Base-by-base conservation (phyloP, 176 grass and related monocot species). In the Canna indica region DNA sequence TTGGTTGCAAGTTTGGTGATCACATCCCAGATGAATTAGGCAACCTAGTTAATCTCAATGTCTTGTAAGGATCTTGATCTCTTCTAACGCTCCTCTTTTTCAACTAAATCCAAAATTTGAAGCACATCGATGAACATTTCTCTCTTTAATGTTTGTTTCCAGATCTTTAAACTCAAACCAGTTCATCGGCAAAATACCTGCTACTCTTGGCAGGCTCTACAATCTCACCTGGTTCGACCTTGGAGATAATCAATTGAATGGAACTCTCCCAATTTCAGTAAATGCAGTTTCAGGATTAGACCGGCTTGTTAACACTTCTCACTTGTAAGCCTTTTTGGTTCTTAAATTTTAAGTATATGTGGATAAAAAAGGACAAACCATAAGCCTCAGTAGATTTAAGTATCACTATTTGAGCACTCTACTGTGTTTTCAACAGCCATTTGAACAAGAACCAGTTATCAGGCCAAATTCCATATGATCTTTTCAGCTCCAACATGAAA, bases 201-300 rank as follows among this genome's bases (percentile, higher is more conserved):
- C 86, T 68, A 84, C 89, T 6, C 38, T 99, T 8, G 95, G 95
- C 35, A 90, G 79, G 26, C 95, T 99, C 59, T 85, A 77, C 54
- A 93, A 81, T 24, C 84, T 99, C 79, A 90, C 85, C 45, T 99
- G 86, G 95, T 80, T 99, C 29, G 95, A 99, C 60, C 67, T 99
- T 1, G 76, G 90, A 5, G 82, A 93, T 63, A 99, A 99, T 79
- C 84, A 84, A 10, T 45, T 99, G 70, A 88, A 27, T 4, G 90
- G 95, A 16, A 32, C 78, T 47, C 73, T 99, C 44, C 95, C 95
- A 0, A 77, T 84, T 47, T 93, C 95, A 17, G 68, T 75, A 73
- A 66, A 67, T 28, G 79, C 13, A 20, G 58, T 42, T 71, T 78
- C 74, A 73, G 95, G 95, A 71, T 73, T 99, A 24, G 90, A 99